Percentiles rank a stretch among this genome's conserved stretches.
Conservation (phyloP, 805 yeast species). For the Kodamaea kaohsiungensis region DNA sequence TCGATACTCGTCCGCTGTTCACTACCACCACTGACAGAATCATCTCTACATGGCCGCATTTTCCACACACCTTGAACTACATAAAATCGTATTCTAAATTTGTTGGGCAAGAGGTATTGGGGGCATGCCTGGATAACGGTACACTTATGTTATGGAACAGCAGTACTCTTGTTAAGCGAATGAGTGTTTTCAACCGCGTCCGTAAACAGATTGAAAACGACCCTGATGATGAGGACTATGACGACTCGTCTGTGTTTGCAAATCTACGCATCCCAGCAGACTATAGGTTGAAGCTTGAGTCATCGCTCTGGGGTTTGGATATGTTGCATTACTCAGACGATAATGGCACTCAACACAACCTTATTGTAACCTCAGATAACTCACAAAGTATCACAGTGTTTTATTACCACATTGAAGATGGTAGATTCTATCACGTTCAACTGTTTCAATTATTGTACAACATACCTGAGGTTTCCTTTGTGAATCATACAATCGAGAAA, state of each 20-base stretch:
- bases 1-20: constrained; percentile 43
- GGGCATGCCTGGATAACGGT: constrained; percentile 59
- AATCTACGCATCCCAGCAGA: constrained; percentile 25
- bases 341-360: constrained; percentile 22
- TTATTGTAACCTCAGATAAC: constrained; percentile 57
- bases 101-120: constrained; percentile 43
- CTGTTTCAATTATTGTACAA: constrained; percentile 53
- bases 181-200: not conserved
- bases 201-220: not conserved
- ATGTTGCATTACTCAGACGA: constrained; percentile 19
- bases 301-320: constrained; percentile 68
- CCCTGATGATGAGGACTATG: constrained; percentile 1
- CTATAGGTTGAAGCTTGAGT: constrained; percentile 31
- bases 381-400: constrained; percentile 47
- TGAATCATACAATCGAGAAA: constrained; percentile 19
- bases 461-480: constrained; percentile 51
- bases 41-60: constrained; percentile 51
- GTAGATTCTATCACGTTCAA: constrained; percentile 30
- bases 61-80: constrained; percentile 59
- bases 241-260: constrained; percentile 13
- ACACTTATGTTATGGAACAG: constrained; percentile 37
- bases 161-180: constrained; percentile 24
- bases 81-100: constrained; percentile 39
- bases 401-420: constrained; percentile 28
- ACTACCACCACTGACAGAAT: constrained; percentile 43